Percentiles rank a stretch among this genome's conserved stretches.
phyloP scores from a whole-genome alignment of 208 protist species.

The Blechomonas ayalai region DNA sequence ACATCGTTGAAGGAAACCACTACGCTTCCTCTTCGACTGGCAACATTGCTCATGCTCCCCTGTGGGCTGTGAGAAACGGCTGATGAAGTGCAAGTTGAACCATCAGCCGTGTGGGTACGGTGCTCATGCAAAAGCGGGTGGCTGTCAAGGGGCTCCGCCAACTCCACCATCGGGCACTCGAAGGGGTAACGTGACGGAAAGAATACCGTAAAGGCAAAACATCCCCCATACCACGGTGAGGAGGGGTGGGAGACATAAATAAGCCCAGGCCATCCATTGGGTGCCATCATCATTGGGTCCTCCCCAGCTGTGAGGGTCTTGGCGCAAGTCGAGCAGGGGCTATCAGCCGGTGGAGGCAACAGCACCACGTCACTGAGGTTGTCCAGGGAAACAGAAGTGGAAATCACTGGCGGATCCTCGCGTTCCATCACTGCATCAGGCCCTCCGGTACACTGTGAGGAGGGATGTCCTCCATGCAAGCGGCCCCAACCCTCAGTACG shows the following conservation, averaged over 20 bases:
- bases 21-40: background rate
- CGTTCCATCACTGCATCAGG: too few species aligned
- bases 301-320: conserved; percentile 1
- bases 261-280: conserved; percentile 28
- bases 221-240: conserved; percentile 62
- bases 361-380: too few species aligned
- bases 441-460: too few species aligned
- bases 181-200: conserved; percentile 62
- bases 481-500: too few species aligned
- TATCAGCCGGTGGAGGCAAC: background rate
- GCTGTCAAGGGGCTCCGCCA: conserved; percentile 29
- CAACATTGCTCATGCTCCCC: background rate
- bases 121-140: conserved; percentile 43
- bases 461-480: too few species aligned
- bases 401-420: too few species aligned
- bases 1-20: conserved; percentile 43
- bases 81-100: background rate
- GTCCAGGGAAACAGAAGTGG: too few species aligned
- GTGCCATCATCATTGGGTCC: background rate
- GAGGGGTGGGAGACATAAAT: conserved; percentile 24
- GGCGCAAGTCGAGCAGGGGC: background rate
- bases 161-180: conserved; percentile 44
- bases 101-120: background rate
- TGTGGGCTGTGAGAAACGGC: background rate
- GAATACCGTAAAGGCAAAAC: conserved; percentile 46